phyloP scores from a whole-genome alignment of 2,329 filamentous ascomycete genomes.

The Pestalotiopsis sp. region DNA sequence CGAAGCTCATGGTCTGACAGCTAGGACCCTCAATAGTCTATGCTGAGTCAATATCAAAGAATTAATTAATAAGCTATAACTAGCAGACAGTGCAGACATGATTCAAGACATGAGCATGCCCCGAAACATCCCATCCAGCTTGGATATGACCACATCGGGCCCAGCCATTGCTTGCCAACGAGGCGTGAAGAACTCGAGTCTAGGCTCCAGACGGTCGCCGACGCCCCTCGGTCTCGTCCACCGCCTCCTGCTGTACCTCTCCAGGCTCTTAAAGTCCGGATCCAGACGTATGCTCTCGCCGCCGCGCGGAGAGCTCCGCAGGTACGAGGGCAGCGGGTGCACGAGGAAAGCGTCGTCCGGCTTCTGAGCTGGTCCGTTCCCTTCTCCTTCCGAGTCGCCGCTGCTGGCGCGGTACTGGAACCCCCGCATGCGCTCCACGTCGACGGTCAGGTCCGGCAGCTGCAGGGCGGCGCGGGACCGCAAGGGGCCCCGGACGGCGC shows the following conservation, averaged over 20 bases:
- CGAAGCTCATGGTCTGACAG: not conserved
- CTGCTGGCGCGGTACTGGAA: slow-evolving; percentile 20
- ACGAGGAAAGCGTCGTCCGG: slow-evolving; percentile 14
- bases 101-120: not conserved
- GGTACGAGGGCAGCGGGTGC: not conserved
- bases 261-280: slow-evolving; percentile 4
- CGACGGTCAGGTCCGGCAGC: slow-evolving; percentile 22
- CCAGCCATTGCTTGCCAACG: slow-evolving; percentile 6
- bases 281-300: not conserved
- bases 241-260: slow-evolving; percentile 13
- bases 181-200: slow-evolving; percentile 14
- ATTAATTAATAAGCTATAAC: not conserved
- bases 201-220: slow-evolving; percentile 7
- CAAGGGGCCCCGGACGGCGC: slow-evolving; percentile 22
- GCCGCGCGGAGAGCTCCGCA: not conserved
- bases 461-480: slow-evolving; percentile 21
- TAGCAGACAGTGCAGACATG: not conserved
- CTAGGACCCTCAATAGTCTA: not conserved
- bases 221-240: slow-evolving; percentile 5
- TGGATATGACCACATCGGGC: not conserved
- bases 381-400: not conserved
- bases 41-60: not conserved
- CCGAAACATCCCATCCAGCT: slow-evolving; percentile 4
- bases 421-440: slow-evolving; percentile 15
- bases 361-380: not conserved